These are phyloP conservation scores for Panicum hallii DNA, from an alignment of 202 grass and related monocot species.

Conservation along the genomic window DNA sequence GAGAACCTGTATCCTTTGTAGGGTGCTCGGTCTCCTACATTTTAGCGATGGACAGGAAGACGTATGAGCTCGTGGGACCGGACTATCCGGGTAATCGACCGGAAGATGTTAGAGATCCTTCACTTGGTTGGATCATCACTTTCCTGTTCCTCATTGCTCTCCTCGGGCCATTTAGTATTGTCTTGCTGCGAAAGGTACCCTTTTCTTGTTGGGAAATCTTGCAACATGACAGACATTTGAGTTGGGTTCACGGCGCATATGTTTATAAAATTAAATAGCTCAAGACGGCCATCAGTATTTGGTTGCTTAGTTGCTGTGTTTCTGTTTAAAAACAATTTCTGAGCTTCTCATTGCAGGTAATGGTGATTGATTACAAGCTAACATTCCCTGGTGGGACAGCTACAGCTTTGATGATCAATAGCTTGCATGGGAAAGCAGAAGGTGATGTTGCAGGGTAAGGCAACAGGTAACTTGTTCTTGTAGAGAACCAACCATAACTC, in stretches of 20 bases:
- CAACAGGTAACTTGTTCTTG: not conserved
- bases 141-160: slow-evolving; percentile 64
- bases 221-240: not conserved
- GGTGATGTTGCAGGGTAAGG: slow-evolving; percentile 58
- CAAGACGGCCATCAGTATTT: not conserved
- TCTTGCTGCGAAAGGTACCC: slow-evolving; percentile 53
- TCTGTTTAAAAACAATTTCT: not conserved
- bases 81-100: slow-evolving; percentile 77
- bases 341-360: slow-evolving; percentile 36
- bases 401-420: slow-evolving; percentile 93
- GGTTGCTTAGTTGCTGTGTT: not conserved
- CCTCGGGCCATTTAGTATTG: slow-evolving; percentile 69
- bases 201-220: not conserved
- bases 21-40: slow-evolving; percentile 82
- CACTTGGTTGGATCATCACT: slow-evolving; percentile 66
- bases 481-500: not conserved
- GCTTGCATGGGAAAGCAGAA: slow-evolving; percentile 60
- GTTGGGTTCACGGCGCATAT: not conserved
- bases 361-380: slow-evolving; percentile 63
- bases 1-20: not conserved
- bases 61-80: slow-evolving; percentile 58
- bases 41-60: slow-evolving; percentile 54
- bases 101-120: slow-evolving; percentile 81
- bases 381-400: slow-evolving; percentile 76
- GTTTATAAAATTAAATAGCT: not conserved